phyloP scores from a whole-genome alignment of 2,329 filamentous ascomycete genomes.

The Chrysosporium keratinophilum region DNA sequence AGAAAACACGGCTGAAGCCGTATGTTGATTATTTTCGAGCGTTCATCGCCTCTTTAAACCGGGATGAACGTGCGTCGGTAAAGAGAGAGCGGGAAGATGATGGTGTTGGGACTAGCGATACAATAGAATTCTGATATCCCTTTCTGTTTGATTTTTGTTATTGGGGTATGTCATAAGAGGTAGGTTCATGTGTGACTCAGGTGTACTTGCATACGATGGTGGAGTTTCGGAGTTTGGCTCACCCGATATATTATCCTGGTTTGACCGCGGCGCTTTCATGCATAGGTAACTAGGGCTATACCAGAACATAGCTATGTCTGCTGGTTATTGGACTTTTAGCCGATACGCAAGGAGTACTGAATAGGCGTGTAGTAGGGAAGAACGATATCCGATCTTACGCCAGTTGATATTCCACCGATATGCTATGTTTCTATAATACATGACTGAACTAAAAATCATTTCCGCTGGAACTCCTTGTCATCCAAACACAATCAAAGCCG shows the following conservation, averaged over 20 bases:
- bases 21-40: slow-evolving; percentile 82
- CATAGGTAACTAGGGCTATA: no score
- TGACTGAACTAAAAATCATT: not conserved
- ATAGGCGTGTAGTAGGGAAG: not conserved
- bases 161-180: no score
- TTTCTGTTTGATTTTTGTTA: not conserved
- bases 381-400: not conserved
- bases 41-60: slow-evolving; percentile 69
- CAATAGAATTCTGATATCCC: slow-evolving; percentile 53
- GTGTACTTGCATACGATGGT: not conserved
- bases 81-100: slow-evolving; percentile 46
- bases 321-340: no score
- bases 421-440: slow-evolving; percentile 5
- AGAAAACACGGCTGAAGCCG: slow-evolving; percentile 90
- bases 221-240: no score
- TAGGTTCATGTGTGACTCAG: not conserved
- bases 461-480: slow-evolving; percentile 3
- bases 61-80: slow-evolving; percentile 51
- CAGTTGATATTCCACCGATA: not conserved
- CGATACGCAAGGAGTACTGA: no score
- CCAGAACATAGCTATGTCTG: no score
- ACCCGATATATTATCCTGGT: no score
- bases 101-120: slow-evolving; percentile 35
- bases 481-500: slow-evolving; percentile 1
- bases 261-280: no score